phyloP scores from a whole-genome alignment of 169 alveolate genomes.

The Toxoplasma gondii region DNA sequence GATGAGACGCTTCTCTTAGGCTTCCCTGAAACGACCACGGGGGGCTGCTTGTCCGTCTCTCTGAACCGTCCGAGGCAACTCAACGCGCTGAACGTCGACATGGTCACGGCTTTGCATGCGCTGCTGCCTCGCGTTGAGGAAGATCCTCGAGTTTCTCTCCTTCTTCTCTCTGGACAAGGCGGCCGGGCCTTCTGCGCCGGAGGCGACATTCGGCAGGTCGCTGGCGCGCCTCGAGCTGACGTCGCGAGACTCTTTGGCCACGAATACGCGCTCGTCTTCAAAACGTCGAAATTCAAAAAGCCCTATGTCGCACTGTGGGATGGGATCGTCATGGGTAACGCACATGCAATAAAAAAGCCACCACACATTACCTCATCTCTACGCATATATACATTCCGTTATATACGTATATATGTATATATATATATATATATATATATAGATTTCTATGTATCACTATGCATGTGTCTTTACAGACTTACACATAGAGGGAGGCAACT shows the following conservation, averaged over 20 bases:
- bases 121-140: neutral
- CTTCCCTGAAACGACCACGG: neutral
- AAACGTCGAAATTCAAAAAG: constrained; percentile 74
- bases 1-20: neutral
- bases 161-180: constrained; percentile 75
- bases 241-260: constrained; percentile 71
- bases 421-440: too few species aligned
- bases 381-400: neutral
- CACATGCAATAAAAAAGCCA: neutral
- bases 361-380: neutral
- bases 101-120: neutral
- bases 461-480: too few species aligned
- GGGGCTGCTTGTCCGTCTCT: neutral
- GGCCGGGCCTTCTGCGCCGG: constrained; percentile 90
- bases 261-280: constrained; percentile 80
- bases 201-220: constrained; percentile 81
- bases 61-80: constrained; percentile 57
- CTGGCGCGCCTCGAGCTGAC: constrained; percentile 69
- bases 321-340: constrained; percentile 72
- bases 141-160: constrained; percentile 57
- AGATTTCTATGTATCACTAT: too few species aligned
- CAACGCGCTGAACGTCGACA: constrained; percentile 53
- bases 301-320: constrained; percentile 20
- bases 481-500: too few species aligned
- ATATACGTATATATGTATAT: too few species aligned